Conservation (phyloP, 176 grass and related monocot genomes). For the Carex kokanica region DNA sequence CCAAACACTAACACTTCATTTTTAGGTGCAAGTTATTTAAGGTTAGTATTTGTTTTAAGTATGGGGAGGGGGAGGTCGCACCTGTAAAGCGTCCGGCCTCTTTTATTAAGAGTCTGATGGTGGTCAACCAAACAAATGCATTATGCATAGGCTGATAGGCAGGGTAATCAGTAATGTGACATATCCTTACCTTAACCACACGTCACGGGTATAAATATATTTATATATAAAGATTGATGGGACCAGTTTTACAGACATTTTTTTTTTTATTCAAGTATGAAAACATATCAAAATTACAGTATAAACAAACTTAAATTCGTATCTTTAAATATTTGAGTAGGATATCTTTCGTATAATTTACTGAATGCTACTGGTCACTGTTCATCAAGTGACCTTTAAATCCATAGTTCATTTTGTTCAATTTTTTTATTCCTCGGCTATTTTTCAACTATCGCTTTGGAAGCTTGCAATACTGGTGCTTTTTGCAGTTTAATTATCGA, state of each 20-base stretch:
- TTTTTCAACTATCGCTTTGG: too few relatives aligned
- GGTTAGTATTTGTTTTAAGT: neutral
- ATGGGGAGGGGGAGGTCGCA: conserved; percentile 7
- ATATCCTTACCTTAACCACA: neutral
- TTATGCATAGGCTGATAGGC: neutral
- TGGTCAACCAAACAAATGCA: conserved; percentile 4
- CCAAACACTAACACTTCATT: neutral
- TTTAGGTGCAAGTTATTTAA: neutral
- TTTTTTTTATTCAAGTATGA: too few relatives aligned
- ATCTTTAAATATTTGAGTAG: neutral
- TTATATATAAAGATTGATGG: too few relatives aligned
- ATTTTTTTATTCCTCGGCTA: too few relatives aligned
- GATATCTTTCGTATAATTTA: too few relatives aligned
- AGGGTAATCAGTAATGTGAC: neutral
- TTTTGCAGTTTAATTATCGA: neutral
- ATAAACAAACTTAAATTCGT: too few relatives aligned
- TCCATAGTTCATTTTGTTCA: neutral
- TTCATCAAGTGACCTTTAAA: neutral
- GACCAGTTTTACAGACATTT: too few relatives aligned
- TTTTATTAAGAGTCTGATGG: neutral
- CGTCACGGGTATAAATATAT: neutral
- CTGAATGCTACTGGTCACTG: neutral
- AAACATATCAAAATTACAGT: too few relatives aligned
- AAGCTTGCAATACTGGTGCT: too few relatives aligned
- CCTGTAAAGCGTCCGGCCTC: neutral